phyloP scores from a whole-genome alignment of 2,329 filamentous ascomycete genomes.

The Penicillium sp. region DNA sequence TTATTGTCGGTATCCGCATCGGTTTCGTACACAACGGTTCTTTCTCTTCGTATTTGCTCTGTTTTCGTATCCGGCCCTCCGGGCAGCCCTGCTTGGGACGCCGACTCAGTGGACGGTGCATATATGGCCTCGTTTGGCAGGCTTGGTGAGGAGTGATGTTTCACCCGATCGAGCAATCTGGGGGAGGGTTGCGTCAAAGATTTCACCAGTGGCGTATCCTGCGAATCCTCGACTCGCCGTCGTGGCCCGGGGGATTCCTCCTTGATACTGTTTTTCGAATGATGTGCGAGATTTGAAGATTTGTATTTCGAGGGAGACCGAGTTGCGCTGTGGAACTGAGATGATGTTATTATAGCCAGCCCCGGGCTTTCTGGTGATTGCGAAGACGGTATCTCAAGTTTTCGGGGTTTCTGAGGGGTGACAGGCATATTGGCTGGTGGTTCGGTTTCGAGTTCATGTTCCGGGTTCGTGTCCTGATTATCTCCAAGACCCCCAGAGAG shows the following conservation, averaged over 20 bases:
- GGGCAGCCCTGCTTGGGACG: not conserved
- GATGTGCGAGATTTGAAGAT: not conserved
- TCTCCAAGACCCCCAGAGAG: conserved; percentile 10
- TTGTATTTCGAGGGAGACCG: conserved; percentile 25
- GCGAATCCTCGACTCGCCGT: conserved; percentile 3
- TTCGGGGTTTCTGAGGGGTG: conserved; percentile 33
- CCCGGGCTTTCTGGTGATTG: conserved; percentile 43
- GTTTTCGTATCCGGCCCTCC: not conserved
- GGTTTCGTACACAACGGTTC: conserved; percentile 41
- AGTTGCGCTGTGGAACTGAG: conserved; percentile 28
- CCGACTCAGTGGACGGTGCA: conserved; percentile 2
- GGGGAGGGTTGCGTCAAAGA: conserved; percentile 1
- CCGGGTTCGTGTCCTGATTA: conserved; percentile 1
- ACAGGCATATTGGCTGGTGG: conserved; percentile 11
- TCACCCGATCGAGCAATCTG: not conserved
- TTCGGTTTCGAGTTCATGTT: not conserved
- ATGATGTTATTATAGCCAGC: conserved; percentile 34
- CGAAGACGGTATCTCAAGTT: conserved; percentile 39
- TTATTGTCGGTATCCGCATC: conserved; percentile 38
- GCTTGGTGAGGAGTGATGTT: not conserved
- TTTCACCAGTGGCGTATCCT: conserved; percentile 1
- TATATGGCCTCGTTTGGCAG: conserved; percentile 1
- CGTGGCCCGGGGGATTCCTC: conserved; percentile 14
- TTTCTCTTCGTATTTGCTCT: conserved; percentile 16
- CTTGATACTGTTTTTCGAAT: conserved; percentile 13